phyloP scores from a whole-genome alignment of 2,329 filamentous ascomycete species.

The Mycosphaerella sp. region DNA sequence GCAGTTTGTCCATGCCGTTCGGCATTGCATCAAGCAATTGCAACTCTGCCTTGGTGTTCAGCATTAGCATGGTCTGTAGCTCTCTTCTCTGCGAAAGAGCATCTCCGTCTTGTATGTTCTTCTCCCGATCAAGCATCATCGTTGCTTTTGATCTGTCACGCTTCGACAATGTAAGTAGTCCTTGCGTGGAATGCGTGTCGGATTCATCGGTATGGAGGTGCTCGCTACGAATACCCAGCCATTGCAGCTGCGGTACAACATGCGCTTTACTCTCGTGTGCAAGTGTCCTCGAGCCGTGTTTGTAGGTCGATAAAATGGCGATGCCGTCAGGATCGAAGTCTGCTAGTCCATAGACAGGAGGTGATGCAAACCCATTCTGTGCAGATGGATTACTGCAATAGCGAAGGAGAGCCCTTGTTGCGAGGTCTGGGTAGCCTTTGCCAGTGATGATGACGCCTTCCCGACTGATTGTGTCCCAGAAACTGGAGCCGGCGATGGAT shows the following conservation, averaged over 20 bases:
- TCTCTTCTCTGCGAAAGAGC: constrained; percentile 42
- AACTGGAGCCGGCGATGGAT: constrained; percentile 53
- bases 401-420: constrained; percentile 60
- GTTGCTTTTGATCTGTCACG: constrained; percentile 56
- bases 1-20: constrained; percentile 23
- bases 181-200: constrained; percentile 34
- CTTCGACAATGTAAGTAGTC: constrained; percentile 46
- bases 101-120: neutral
- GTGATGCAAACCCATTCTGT: constrained; percentile 36
- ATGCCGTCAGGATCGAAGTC: constrained; percentile 75
- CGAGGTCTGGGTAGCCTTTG: constrained; percentile 75
- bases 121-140: constrained; percentile 41
- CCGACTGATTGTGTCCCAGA: constrained; percentile 48
- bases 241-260: constrained; percentile 49
- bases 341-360: constrained; percentile 57
- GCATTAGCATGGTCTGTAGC: constrained; percentile 65
- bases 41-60: constrained; percentile 72
- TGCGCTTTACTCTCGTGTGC: constrained; percentile 52
- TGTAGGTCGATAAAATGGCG: constrained; percentile 68
- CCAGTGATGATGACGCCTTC: constrained; percentile 66
- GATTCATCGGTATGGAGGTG: constrained; percentile 22
- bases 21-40: constrained; percentile 43
- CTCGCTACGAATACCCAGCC: constrained; percentile 56
- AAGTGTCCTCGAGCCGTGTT: constrained; percentile 58
- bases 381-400: constrained; percentile 46